Base-by-base conservation (phyloP, 805 yeast genomes). In the Wickerhamiella kazuoi region DNA sequence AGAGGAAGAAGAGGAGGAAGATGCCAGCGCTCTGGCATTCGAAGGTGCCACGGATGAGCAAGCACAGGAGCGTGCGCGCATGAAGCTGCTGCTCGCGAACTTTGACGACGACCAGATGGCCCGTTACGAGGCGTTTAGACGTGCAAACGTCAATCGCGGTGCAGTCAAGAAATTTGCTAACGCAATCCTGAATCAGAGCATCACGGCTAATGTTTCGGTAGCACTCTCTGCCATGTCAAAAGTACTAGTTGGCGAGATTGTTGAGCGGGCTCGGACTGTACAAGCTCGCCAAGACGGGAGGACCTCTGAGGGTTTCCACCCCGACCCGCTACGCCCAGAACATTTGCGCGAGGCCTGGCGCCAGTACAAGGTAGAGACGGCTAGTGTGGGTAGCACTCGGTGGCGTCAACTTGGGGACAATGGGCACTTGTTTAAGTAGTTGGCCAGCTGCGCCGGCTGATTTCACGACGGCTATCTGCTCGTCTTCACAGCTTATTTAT, bases 271-370 rank as follows among this genome's bases (percentile, higher is more conserved):
- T 0, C 67, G 76, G 44, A 78, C 73, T 38, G 72, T 80, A 1
- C 86, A 81, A 52, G 63, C 68, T 40, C 63, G 64, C 24, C 59
- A 61, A 33, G 71, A 69, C 16, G 48, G 40, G 13, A 37, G 50
- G 7, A 48, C 48, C 0, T 64, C 56, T 42, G 40, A 36, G 21
- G 62, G 53, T 24, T 49, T 33, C 47, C 57, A 39, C 34, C 50
- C 52, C 18, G 55, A 49, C 36, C 94, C 94, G 1, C 55, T 86
- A 34, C 64, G 72, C 26, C 94, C 96, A 0, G 84, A 80, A 44
- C 93, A 86, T 52, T 67, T 86, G 21, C 60, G 93, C 37, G 94
- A 83, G 50, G 95, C 95, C 1, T 81, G 93, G 87, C 64, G 93
- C 48, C 55, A 79, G 36, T 79, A 76, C 47, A 73, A 71, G 46